Evolutionary conservation across 1,284 basidiomycete genomes (phyloP).

Genomic region (Melampsora americana): DNA sequence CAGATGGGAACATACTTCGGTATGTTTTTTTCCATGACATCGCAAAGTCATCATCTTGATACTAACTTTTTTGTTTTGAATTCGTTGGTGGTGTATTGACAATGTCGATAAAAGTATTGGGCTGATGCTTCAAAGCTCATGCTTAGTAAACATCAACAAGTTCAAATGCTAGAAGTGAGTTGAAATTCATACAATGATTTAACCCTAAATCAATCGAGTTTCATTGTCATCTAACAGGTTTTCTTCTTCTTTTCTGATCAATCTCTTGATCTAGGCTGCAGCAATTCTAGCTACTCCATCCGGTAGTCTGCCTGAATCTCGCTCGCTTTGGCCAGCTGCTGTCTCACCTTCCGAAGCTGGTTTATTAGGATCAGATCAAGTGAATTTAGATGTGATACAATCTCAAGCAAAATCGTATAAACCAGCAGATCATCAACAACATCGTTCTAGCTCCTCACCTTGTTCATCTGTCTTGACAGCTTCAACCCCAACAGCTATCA

Average conservation of each 20-base stretch:
- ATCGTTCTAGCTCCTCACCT: not conserved
- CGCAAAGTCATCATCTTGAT: constrained; percentile 14
- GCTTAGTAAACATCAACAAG: constrained; percentile 94
- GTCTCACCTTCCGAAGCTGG: constrained; percentile 58
- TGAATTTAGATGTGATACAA: constrained; percentile 51
- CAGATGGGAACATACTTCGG: constrained; percentile 74
- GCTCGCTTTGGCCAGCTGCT: constrained; percentile 61
- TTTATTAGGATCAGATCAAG: constrained; percentile 55
- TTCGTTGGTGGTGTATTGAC: too few relatives aligned
- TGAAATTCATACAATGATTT: too few relatives aligned
- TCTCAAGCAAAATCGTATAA: not conserved
- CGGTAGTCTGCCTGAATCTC: constrained; percentile 73
- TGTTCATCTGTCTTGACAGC: not conserved
- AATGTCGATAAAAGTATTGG: constrained; percentile 65
- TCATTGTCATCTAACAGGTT: not conserved
- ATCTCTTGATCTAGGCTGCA: constrained; percentile 62
- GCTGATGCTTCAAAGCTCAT: constrained; percentile 89
- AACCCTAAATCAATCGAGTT: too few relatives aligned
- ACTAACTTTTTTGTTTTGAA: constrained; percentile 12
- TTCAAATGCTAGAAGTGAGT: constrained; percentile 77
- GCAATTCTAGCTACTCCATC: constrained; percentile 73
- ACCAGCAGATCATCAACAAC: constrained; percentile 2
- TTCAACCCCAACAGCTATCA: not conserved
- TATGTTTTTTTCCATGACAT: not conserved
- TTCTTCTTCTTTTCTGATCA: not conserved